Conservation (phyloP, 306 rosid genomes). For the Fagus crenata region DNA sequence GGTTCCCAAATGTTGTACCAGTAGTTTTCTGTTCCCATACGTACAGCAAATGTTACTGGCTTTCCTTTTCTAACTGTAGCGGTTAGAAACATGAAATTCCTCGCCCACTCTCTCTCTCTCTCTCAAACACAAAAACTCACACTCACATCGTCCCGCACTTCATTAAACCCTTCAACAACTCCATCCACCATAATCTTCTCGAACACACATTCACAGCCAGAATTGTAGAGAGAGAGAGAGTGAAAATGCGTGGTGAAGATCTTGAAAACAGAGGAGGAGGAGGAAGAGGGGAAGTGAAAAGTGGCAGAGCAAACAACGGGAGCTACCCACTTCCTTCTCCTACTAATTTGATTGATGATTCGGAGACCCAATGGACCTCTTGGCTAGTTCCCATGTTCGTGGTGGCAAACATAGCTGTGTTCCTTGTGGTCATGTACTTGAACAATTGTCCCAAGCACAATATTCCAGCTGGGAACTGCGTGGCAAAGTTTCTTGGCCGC, state of each 20-base stretch:
- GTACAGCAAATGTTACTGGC: neutral
- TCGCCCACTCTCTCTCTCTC: slow-evolving; percentile 8
- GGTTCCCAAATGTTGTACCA: neutral
- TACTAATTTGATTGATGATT: slow-evolving; percentile 36
- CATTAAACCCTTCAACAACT: slow-evolving; percentile 37
- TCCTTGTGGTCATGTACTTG: slow-evolving; percentile 60
- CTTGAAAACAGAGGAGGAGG: slow-evolving; percentile 48
- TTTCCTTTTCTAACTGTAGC: slow-evolving; percentile 16
- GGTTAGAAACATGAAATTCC: slow-evolving; percentile 38
- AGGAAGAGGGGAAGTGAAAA: slow-evolving; percentile 27
- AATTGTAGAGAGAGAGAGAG: slow-evolving; percentile 10
- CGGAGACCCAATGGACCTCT: slow-evolving; percentile 65
- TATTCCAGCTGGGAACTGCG: slow-evolving; percentile 48
- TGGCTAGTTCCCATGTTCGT: slow-evolving; percentile 81
- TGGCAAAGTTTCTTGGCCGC: slow-evolving; percentile 54
- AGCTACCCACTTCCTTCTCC: slow-evolving; percentile 32
- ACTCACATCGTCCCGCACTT: slow-evolving; percentile 14
- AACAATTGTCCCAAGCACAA: slow-evolving; percentile 68
- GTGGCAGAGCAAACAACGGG: slow-evolving; percentile 18
- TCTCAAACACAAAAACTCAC: too few species aligned
- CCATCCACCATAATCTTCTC: neutral
- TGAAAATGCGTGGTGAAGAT: slow-evolving; percentile 55
- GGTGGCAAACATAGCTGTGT: slow-evolving; percentile 58
- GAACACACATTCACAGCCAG: slow-evolving; percentile 8
- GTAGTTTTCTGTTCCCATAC: neutral